Conservation (phyloP, 805 yeast genomes). For the Candida alai region DNA sequence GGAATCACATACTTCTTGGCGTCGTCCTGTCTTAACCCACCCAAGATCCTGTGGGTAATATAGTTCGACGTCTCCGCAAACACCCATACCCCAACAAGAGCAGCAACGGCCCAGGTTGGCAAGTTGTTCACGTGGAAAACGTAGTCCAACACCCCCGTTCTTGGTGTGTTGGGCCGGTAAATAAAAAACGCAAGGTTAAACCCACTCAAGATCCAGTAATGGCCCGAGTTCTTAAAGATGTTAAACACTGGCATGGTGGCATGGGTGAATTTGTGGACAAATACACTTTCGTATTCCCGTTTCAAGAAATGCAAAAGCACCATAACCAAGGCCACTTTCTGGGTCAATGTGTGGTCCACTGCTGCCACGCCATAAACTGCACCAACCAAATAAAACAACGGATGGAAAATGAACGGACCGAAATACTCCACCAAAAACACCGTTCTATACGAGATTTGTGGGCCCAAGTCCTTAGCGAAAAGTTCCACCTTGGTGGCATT, state of each 20-base stretch:
- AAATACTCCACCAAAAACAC: constrained; percentile 86
- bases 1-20: constrained; percentile 63
- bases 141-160: constrained; percentile 19
- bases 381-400: constrained; percentile 49
- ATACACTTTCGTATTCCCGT: constrained; percentile 83
- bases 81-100: constrained; percentile 44
- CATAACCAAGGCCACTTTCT: constrained; percentile 49
- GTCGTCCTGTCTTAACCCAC: constrained; percentile 52
- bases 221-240: constrained; percentile 82
- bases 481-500: constrained; percentile 36
- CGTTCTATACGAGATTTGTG: constrained; percentile 87
- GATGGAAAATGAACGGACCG: constrained; percentile 84
- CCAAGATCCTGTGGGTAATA: constrained; percentile 65
- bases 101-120: constrained; percentile 23
- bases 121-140: constrained; percentile 46
- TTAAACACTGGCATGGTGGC: constrained; percentile 91
- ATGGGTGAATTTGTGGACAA: constrained; percentile 79
- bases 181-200: constrained; percentile 46
- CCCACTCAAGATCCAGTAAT: constrained; percentile 94
- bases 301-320: constrained; percentile 75
- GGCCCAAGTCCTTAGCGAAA: constrained; percentile 84
- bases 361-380: constrained; percentile 23
- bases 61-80: constrained; percentile 71
- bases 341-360: constrained; percentile 45
- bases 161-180: constrained; percentile 27